Base-by-base conservation (phyloP, 2,329 filamentous ascomycete genomes). In the Pestalotiopsis sp. region DNA sequence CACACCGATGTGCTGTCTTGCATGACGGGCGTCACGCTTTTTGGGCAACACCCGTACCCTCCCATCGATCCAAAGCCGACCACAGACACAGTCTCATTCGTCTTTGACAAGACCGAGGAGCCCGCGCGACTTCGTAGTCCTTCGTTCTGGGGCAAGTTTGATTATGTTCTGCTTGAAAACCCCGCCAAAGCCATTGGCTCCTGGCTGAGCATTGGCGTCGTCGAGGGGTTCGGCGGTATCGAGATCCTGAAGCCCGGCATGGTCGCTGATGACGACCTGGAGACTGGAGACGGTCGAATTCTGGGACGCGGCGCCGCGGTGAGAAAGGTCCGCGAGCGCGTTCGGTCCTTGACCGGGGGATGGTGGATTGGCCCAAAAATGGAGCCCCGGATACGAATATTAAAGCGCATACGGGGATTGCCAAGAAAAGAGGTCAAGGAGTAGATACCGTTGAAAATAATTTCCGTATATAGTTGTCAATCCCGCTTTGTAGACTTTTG, bases 21-120 rank as follows among this genome's bases (percentile, higher is more conserved):
- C 82, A 92, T 92, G 90, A 92, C 90, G 38, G 90, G 90, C 65
- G 86, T 92, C 11, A 91, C 90, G 3, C 87, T 90, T 65, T 92
- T 92, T 73, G 85, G 87, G 20, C 85, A 88, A 72, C 83, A 86
- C 66, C 79, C 79, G 7, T 69, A 72, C 66, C 72, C 69, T 38
- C 75, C 77, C 5, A 68, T 70, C 56, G 72, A 70, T 58, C 72
- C 72, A 67, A 72, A 70, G 45, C 70, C 73, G 38, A 69, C 73
- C 2, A 74, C 68, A 20, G 70, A 72, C 17, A 75, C 75, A 9
- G 66, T 82, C 9, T 73, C 80, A 7, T 71, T 82, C 59, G 71
- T 73, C 12, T 87, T 91, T 70, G 90, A 92, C 79, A 92, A 91
- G 79, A 91, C 89, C 0, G 90, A 92, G 76, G 81, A 87, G 68